A percentile compares a stretch with the other conserved stretches of the same genome.
Conservation (phyloP, 768 basidiomycete species). For the Butyriboletus loyo region DNA sequence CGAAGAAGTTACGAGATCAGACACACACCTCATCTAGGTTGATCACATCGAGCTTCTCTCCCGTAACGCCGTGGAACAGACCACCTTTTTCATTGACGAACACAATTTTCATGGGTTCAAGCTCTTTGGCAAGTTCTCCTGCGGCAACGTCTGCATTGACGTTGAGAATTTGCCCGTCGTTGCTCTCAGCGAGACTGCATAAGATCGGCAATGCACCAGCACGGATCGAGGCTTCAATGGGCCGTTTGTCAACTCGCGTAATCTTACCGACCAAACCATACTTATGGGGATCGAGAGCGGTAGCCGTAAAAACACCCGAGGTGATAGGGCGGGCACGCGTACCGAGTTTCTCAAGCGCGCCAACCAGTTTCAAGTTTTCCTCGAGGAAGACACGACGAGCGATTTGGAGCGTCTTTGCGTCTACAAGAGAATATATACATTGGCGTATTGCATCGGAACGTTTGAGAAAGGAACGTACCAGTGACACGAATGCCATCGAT, state of each 20-base stretch:
- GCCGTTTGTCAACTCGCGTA: conserved; percentile 91
- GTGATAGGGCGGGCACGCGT: conserved; percentile 97
- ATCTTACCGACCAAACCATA: conserved; percentile 97
- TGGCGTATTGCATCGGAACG: background rate
- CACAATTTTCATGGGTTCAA: conserved; percentile 98
- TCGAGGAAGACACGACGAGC: conserved; percentile 96
- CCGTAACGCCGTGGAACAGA: conserved; percentile 94
- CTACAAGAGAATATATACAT: conserved; percentile 35
- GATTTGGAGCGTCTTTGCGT: conserved; percentile 90
- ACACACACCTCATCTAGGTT: conserved; percentile 86
- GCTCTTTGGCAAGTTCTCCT: conserved; percentile 94
- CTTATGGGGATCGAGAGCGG: conserved; percentile 92
- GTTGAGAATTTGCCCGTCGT: conserved; percentile 97
- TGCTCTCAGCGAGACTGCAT: conserved; percentile 90
- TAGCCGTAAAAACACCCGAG: conserved; percentile 95
- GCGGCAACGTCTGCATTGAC: conserved; percentile 99
- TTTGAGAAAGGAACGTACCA: conserved; percentile 44
- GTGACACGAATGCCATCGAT: conserved; percentile 98
- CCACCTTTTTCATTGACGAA: conserved; percentile 99
- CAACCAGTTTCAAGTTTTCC: conserved; percentile 94
- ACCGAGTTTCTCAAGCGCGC: conserved; percentile 89
- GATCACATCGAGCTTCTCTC: conserved; percentile 93
- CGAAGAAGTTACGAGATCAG: background rate
- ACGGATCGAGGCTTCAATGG: conserved; percentile 93
- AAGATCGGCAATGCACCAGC: conserved; percentile 96